phyloP scores from a whole-genome alignment of 768 basidiomycete species.

The Collybiopsis luxurians region DNA sequence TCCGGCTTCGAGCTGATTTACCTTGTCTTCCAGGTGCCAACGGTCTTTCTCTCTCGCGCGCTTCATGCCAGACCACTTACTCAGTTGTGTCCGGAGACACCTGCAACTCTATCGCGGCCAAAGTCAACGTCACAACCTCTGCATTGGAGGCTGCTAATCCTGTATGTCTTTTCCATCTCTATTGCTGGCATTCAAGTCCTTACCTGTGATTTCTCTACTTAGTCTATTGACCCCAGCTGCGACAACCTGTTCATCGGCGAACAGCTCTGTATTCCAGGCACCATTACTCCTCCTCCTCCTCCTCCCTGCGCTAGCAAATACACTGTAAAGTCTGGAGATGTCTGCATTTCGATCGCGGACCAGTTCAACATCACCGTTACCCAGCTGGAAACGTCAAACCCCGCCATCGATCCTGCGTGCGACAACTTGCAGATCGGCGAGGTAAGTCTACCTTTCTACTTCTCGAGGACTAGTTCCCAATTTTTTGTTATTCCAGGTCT shows the following conservation, averaged over 20 bases:
- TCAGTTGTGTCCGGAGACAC: background rate
- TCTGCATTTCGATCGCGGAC: background rate
- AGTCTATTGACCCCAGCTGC: background rate
- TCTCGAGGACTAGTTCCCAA: background rate
- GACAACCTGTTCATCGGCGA: slow-evolving; percentile 1
- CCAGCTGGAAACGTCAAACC: background rate
- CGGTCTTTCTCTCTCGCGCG: too few species aligned
- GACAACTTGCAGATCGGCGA: background rate
- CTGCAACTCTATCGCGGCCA: background rate
- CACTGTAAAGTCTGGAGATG: background rate
- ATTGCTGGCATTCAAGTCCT: background rate
- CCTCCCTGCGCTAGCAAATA: background rate
- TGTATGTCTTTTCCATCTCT: background rate
- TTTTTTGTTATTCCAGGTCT: background rate
- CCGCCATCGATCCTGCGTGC: background rate
- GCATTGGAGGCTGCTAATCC: slow-evolving; percentile 1
- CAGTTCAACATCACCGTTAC: background rate
- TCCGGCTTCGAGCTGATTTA: too few species aligned
- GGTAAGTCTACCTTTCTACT: background rate
- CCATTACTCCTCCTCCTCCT: background rate
- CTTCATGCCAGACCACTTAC: background rate
- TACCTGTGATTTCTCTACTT: background rate
- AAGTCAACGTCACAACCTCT: background rate
- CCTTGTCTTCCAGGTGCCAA: background rate
- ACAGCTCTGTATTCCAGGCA: background rate